phyloP scores from a whole-genome alignment of 805 yeast species.

The Sugiyamaella americana region DNA sequence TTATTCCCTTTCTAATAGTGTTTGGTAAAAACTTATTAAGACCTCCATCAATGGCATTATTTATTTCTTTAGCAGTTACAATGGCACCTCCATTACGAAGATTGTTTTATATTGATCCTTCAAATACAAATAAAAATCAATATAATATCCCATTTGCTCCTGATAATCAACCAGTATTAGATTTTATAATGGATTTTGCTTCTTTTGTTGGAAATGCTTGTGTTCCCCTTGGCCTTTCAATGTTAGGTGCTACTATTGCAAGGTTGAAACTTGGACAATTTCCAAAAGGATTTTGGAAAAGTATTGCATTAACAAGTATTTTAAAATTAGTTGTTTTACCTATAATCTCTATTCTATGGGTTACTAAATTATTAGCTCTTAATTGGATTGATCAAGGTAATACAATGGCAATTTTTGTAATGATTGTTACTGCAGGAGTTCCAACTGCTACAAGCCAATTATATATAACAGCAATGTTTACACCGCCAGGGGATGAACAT shows the following conservation, averaged over 20 bases:
- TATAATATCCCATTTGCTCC: slow-evolving; percentile 66
- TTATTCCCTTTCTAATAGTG: slow-evolving; percentile 17
- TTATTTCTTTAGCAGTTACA: slow-evolving; percentile 57
- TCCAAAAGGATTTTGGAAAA: slow-evolving; percentile 61
- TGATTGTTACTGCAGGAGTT: slow-evolving; percentile 66
- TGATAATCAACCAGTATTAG: slow-evolving; percentile 74
- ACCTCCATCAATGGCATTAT: slow-evolving; percentile 69
- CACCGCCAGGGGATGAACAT: slow-evolving; percentile 53
- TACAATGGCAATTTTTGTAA: slow-evolving; percentile 59
- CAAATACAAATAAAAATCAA: slow-evolving; percentile 28
- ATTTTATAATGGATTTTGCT: slow-evolving; percentile 77
- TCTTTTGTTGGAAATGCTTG: slow-evolving; percentile 78
- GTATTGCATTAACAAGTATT: slow-evolving; percentile 51
- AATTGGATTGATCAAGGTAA: slow-evolving; percentile 60
- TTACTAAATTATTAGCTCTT: slow-evolving; percentile 51
- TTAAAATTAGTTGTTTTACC: slow-evolving; percentile 67
- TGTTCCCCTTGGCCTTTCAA: slow-evolving; percentile 77
- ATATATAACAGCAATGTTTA: slow-evolving; percentile 81
- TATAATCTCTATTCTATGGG: slow-evolving; percentile 65
- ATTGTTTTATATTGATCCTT: slow-evolving; percentile 50
- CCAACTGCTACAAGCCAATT: slow-evolving; percentile 88
- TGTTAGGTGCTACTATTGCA: slow-evolving; percentile 85
- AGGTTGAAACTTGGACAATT: slow-evolving; percentile 54
- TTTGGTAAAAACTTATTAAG: slow-evolving; percentile 37
- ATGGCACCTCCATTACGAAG: slow-evolving; percentile 87